Evolutionary conservation across 306 rosid genomes (phyloP), one percentile per base, ranked within the genome.

Genomic region (Geum urbanum): DNA sequence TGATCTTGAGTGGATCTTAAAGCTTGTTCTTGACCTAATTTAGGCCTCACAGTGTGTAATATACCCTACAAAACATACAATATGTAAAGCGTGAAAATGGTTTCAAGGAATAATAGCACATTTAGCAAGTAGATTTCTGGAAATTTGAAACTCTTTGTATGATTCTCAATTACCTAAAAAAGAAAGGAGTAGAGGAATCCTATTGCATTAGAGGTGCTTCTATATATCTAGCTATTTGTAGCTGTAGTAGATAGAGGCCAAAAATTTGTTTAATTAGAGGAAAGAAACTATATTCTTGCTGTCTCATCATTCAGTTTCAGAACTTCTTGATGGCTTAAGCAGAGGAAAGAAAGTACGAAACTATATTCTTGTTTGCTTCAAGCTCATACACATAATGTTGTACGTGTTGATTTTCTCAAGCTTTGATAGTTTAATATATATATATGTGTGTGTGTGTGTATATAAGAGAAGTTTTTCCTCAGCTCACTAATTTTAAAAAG

Each of bases 401-500:
- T 24, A 24, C 27, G 27, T 24, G 27, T 24, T 32, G 37, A 32
- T 32, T 32, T 32, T 32, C 37, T 3, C 37, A 32, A 32, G 37
- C 37, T 32, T 32, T 32, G 37, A 32, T 32, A 32, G 37, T 32
- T 32, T 32, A 3, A 32, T 32, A 32, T 2, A 24, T 24, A 24
- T 24, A 24, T 24, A 24, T 24, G 2, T 24, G 2, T 0, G 2
- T 24, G 2, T 0, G 2, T 24, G 2, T 24, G 2, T 2, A 24
- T 32, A 32, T 32, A 32, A 32, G 37, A 32, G 37, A 32, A 2
- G 37, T 32, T 32, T 43, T 43, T 43, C 11, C 46, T 43, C 27
- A 2, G 27, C 27, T 24, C 46, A 7, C 46, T 43, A 43, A 7
- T 8, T 71, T 18, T 32, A 67, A 27, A 81, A 69, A 74, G 10